Evolutionary conservation across 331 rosid genomes (phyloP).

Genomic region (Phaseolus coccineus): DNA sequence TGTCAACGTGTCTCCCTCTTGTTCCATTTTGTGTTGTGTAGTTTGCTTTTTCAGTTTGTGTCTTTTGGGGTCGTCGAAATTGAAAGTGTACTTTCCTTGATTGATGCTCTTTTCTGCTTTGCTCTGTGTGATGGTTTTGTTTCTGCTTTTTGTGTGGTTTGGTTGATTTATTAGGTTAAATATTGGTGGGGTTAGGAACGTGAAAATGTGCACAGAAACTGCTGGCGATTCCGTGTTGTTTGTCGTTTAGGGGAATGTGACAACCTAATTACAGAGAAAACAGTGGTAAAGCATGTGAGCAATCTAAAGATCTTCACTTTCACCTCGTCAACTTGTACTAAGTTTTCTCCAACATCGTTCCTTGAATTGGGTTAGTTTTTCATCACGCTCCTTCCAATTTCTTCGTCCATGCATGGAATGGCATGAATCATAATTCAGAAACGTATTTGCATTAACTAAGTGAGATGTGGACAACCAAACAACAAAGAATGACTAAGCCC

Average conservation of each 20-base stretch:
- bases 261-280: constrained; percentile 21
- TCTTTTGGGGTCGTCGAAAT: not conserved
- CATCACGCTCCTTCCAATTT: too few relatives aligned
- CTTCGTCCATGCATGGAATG: not conserved
- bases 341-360: not conserved
- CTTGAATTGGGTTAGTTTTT: not conserved
- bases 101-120: too few relatives aligned
- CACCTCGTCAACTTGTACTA: not conserved
- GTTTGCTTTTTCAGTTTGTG: not conserved
- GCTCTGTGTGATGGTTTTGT: not conserved
- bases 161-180: not conserved
- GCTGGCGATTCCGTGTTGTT: constrained; percentile 30
- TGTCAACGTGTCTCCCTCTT: constrained; percentile 49
- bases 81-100: constrained; percentile 19
- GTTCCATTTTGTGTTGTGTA: constrained; percentile 46
- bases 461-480: not conserved
- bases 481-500: not conserved
- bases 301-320: not conserved
- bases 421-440: too few relatives aligned
- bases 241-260: constrained; percentile 37
- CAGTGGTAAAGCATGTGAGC: constrained; percentile 29
- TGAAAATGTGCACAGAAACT: not conserved
- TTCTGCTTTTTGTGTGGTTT: not conserved
- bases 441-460: not conserved
- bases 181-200: not conserved